These are phyloP conservation scores for Mycena belliarum DNA, from an alignment of 768 basidiomycete genomes.

Conservation along the genomic window DNA sequence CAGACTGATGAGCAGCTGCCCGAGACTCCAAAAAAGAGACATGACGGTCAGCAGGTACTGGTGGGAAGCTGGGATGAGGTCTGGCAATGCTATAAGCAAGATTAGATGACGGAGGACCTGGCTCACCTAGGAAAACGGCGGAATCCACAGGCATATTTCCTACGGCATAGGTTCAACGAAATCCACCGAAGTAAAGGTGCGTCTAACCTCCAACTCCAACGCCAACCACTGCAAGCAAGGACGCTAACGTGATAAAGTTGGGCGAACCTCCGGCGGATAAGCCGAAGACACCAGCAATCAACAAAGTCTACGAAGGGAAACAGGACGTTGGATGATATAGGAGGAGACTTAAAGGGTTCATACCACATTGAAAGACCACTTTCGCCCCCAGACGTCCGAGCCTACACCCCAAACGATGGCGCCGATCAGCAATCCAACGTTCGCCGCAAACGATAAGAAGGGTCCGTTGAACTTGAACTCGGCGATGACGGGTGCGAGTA, in stretches of 20 bases:
- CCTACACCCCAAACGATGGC: conserved; percentile 69
- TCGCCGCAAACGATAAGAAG: conserved; percentile 68
- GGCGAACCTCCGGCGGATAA: conserved; percentile 61
- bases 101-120: neutral
- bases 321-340: conserved; percentile 52
- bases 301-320: conserved; percentile 57
- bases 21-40: conserved; percentile 81
- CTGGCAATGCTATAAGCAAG: conserved; percentile 32
- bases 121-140: conserved; percentile 71
- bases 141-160: conserved; percentile 75
- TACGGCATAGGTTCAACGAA: conserved; percentile 1
- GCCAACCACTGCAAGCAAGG: conserved; percentile 55
- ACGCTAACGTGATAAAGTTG: conserved; percentile 47
- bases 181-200: neutral
- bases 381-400: conserved; percentile 72
- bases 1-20: conserved; percentile 61
- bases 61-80: conserved; percentile 70
- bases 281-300: conserved; percentile 68
- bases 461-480: conserved; percentile 67
- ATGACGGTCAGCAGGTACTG: conserved; percentile 76
- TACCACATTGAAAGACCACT: conserved; percentile 33
- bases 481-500: conserved; percentile 59
- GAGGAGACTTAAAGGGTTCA: neutral
- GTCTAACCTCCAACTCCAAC: conserved; percentile 61
- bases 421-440: conserved; percentile 70